phyloP scores from a whole-genome alignment of 768 basidiomycete species.

The Leucocoprinus leucothites region DNA sequence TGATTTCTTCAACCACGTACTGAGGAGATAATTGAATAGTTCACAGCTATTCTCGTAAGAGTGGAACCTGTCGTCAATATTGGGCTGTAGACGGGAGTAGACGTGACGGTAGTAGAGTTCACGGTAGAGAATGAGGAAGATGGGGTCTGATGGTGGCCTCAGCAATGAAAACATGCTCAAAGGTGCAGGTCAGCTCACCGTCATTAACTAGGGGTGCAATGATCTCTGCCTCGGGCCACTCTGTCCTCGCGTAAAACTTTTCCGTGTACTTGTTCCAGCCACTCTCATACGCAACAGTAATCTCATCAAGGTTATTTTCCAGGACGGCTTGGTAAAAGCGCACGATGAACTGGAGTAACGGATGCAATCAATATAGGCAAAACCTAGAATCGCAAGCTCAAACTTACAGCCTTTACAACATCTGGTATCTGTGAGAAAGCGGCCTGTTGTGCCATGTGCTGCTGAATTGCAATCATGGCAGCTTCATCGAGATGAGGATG shows the following conservation, averaged over 20 bases:
- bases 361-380: constrained; percentile 9
- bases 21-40: constrained; percentile 95
- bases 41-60: constrained; percentile 98
- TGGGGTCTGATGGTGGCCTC: constrained; percentile 55
- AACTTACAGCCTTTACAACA: constrained; percentile 79
- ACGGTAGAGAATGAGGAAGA: constrained; percentile 95
- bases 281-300: constrained; percentile 91
- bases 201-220: constrained; percentile 94
- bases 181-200: constrained; percentile 44
- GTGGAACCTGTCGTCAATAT: constrained; percentile 97
- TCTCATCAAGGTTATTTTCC: constrained; percentile 87
- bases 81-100: constrained; percentile 91
- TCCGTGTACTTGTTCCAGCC: constrained; percentile 97
- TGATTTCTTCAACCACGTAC: constrained; percentile 39
- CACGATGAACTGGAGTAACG: constrained; percentile 72
- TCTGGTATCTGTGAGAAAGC: constrained; percentile 85
- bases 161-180: neutral
- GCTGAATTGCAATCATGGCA: constrained; percentile 69
- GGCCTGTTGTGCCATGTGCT: constrained; percentile 80
- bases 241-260: constrained; percentile 90
- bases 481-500: constrained; percentile 72
- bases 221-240: constrained; percentile 97
- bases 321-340: constrained; percentile 93
- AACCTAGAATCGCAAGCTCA: neutral
- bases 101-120: constrained; percentile 96